Conservation (phyloP, 2,329 filamentous ascomycete species). For the Hypomyces perniciosus region DNA sequence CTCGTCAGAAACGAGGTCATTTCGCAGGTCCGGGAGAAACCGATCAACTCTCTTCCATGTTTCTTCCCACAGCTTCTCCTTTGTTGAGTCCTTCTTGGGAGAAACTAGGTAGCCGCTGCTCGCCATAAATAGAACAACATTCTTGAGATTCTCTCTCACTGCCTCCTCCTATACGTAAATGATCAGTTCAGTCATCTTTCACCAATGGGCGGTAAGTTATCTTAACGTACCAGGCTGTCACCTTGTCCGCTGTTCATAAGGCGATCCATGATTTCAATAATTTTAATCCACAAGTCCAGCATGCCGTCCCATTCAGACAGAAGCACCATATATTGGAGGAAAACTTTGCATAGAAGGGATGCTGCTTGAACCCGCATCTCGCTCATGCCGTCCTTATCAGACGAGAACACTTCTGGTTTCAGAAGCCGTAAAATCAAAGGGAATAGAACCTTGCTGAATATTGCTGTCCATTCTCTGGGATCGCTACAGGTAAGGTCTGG, state of each 20-base stretch:
- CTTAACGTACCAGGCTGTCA: slow-evolving; percentile 67
- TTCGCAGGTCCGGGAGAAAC: slow-evolving; percentile 55
- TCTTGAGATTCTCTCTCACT: slow-evolving; percentile 91
- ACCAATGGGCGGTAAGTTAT: not conserved
- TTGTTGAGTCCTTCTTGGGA: slow-evolving; percentile 51
- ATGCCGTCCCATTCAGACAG: slow-evolving; percentile 83
- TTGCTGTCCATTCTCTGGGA: slow-evolving; percentile 88
- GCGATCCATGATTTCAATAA: slow-evolving; percentile 90
- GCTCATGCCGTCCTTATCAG: slow-evolving; percentile 87
- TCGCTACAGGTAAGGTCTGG: slow-evolving; percentile 77
- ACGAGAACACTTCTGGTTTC: slow-evolving; percentile 90
- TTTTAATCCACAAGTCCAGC: slow-evolving; percentile 85
- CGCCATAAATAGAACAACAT: slow-evolving; percentile 91
- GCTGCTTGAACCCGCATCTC: slow-evolving; percentile 90
- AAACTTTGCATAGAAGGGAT: slow-evolving; percentile 89
- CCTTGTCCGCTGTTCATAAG: slow-evolving; percentile 94
- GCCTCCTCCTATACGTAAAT: slow-evolving; percentile 67
- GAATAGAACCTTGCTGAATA: slow-evolving; percentile 91
- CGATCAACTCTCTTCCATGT: slow-evolving; percentile 61
- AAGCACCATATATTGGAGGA: slow-evolving; percentile 84
- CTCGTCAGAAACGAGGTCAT: slow-evolving; percentile 50
- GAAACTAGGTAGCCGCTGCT: slow-evolving; percentile 78
- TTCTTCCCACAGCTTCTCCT: slow-evolving; percentile 54
- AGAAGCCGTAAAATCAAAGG: slow-evolving; percentile 80
- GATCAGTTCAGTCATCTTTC: not conserved